phyloP scores from a whole-genome alignment of 2,329 filamentous ascomycete species.

The Aspergillus ruber region DNA sequence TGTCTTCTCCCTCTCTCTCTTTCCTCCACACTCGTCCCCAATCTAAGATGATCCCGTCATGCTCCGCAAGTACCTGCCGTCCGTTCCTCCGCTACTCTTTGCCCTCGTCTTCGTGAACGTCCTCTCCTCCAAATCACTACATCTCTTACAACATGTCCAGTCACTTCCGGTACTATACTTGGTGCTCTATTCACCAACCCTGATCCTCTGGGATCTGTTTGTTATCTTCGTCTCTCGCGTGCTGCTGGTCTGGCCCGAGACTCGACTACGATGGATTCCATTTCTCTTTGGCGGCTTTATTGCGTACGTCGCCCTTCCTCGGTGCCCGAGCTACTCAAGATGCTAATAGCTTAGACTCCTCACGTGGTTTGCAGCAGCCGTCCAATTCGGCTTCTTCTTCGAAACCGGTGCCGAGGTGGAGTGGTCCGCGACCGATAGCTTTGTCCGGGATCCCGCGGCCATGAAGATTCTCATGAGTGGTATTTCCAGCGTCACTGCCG shows the following conservation, averaged over 20 bases:
- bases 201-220: conserved; percentile 29
- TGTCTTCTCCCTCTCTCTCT: neutral
- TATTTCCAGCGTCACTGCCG: conserved; percentile 21
- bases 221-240: conserved; percentile 24
- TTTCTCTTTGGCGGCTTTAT: conserved; percentile 19
- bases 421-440: conserved; percentile 30
- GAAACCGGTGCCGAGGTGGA: conserved; percentile 36
- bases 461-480: conserved; percentile 34
- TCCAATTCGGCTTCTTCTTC: conserved; percentile 34
- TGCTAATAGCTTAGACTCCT: conserved; percentile 16
- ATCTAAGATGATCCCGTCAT: conserved; percentile 14
- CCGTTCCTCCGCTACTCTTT: conserved; percentile 21
- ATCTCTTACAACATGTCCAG: conserved; percentile 27
- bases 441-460: conserved; percentile 30
- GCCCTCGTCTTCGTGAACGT: conserved; percentile 26
- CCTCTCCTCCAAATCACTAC: conserved; percentile 27
- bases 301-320: conserved; percentile 18
- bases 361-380: conserved; percentile 26
- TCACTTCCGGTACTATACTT: conserved; percentile 28
- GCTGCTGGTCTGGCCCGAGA: conserved; percentile 21
- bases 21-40: neutral
- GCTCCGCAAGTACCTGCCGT: conserved; percentile 12
- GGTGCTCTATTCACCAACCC: conserved; percentile 33
- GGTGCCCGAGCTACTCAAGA: neutral
- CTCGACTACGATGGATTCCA: conserved; percentile 17